Evolutionary conservation across 768 basidiomycete genomes (phyloP).

Genomic region (Mycena vulgaris): DNA sequence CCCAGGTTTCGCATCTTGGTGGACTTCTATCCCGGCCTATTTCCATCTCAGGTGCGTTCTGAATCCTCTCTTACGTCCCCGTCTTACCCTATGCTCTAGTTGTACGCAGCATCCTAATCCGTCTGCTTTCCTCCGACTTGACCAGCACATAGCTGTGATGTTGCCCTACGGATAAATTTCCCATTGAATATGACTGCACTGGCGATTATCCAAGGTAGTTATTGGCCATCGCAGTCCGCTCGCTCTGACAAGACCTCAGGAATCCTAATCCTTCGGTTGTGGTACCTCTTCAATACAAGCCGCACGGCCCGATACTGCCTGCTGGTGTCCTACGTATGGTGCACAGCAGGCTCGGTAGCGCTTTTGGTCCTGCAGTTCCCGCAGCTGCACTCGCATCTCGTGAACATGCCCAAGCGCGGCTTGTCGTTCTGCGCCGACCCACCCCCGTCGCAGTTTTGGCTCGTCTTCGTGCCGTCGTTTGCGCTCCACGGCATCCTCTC

Average conservation of each 20-base stretch:
- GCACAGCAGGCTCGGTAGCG: slow-evolving; percentile 27
- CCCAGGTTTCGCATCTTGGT: slow-evolving; percentile 34
- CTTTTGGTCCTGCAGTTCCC: slow-evolving; percentile 18
- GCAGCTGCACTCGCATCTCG: slow-evolving; percentile 31
- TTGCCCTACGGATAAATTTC: slow-evolving; percentile 37
- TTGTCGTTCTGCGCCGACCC: slow-evolving; percentile 36
- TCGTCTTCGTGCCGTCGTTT: slow-evolving; percentile 38
- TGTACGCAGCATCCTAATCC: slow-evolving; percentile 21
- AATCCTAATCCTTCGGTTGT: slow-evolving; percentile 36
- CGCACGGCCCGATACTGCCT: slow-evolving; percentile 28
- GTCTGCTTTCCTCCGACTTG: slow-evolving; percentile 7
- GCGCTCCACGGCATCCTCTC: slow-evolving; percentile 36
- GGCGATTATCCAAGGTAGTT: slow-evolving; percentile 37
- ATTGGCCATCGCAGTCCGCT: background rate
- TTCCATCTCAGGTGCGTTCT: slow-evolving; percentile 33
- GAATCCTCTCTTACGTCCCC: background rate
- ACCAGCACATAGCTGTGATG: slow-evolving; percentile 28
- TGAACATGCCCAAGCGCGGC: slow-evolving; percentile 29
- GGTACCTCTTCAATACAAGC: slow-evolving; percentile 34
- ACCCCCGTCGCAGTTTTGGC: slow-evolving; percentile 34
- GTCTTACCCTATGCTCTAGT: slow-evolving; percentile 19
- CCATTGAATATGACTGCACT: slow-evolving; percentile 32
- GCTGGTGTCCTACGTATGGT: slow-evolving; percentile 25
- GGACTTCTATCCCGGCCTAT: slow-evolving; percentile 33
- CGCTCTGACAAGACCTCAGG: slow-evolving; percentile 11